Percentiles rank a stretch among this genome's conserved stretches.
phyloP scores from a whole-genome alignment of 1,139 yeast species.

The Protomyces lactucae-debilis region DNA sequence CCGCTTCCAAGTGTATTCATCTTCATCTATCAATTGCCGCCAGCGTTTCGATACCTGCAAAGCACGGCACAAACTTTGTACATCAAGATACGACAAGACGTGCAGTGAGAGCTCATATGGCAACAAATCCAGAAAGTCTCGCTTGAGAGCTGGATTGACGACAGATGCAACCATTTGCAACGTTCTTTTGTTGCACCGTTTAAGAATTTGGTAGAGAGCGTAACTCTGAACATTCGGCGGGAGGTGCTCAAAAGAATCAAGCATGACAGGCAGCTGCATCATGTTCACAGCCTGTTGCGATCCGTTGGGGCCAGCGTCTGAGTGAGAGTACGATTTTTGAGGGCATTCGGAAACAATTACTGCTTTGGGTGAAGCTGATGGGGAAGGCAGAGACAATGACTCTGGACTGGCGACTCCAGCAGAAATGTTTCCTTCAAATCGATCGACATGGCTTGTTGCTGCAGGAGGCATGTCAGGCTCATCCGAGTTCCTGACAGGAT shows the following conservation, averaged over 20 bases:
- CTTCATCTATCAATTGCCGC: slow-evolving; percentile 57
- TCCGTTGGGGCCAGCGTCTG: neutral
- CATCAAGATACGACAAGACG: slow-evolving; percentile 64
- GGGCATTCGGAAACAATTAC: slow-evolving; percentile 21
- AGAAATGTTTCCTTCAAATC: neutral
- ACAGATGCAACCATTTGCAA: slow-evolving; percentile 62
- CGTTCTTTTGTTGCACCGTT: slow-evolving; percentile 60
- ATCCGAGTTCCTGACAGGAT: neutral
- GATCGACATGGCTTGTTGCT: neutral
- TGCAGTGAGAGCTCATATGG: slow-evolving; percentile 74
- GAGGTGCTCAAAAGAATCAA: slow-evolving; percentile 39
- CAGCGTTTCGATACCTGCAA: slow-evolving; percentile 66
- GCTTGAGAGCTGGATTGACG: slow-evolving; percentile 57
- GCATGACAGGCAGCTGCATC: slow-evolving; percentile 36
- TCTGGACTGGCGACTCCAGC: slow-evolving; percentile 11
- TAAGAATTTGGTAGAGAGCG: slow-evolving; percentile 55
- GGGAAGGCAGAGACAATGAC: slow-evolving; percentile 36
- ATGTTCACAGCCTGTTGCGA: slow-evolving; percentile 25
- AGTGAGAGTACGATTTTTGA: slow-evolving; percentile 17
- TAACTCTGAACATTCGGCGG: slow-evolving; percentile 36
- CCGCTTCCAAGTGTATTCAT: slow-evolving; percentile 46
- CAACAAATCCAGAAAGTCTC: slow-evolving; percentile 65
- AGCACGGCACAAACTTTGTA: slow-evolving; percentile 56
- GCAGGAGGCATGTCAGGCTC: neutral
- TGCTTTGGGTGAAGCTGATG: slow-evolving; percentile 36